A percentile compares a stretch with the other conserved stretches of the same genome.
Evolutionary conservation across 441 rosid species (phyloP).

Genomic region (Arabidopsis hybrid): DNA sequence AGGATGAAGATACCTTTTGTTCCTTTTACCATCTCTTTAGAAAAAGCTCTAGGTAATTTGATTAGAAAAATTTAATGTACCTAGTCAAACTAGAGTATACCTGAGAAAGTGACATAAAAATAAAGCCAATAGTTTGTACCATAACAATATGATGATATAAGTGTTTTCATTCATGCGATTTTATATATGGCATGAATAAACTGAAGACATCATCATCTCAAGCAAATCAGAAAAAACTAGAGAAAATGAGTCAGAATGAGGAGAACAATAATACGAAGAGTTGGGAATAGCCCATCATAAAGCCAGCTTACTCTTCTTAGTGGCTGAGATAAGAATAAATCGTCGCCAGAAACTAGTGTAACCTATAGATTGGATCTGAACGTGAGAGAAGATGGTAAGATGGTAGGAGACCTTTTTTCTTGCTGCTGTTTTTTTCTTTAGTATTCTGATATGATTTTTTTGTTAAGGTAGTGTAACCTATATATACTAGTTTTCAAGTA

Average conservation of each 20-base stretch:
- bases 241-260: conserved; percentile 15
- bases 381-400: too few species aligned
- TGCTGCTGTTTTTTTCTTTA: too few species aligned
- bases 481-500: too few species aligned
- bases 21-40: neutral
- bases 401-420: too few species aligned
- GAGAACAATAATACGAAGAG: neutral
- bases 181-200: conserved; percentile 4
- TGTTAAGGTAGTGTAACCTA: too few species aligned
- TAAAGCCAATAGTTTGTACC: neutral
- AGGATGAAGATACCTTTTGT: conserved; percentile 24
- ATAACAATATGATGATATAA: neutral
- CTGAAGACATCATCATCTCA: neutral
- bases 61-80: too few species aligned
- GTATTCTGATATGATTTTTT: too few species aligned
- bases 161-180: conserved; percentile 1
- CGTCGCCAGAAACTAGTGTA: too few species aligned
- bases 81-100: too few species aligned
- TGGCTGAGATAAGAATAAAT: too few species aligned
- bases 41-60: too few species aligned
- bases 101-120: neutral
- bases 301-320: neutral
- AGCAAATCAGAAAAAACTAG: conserved; percentile 8
- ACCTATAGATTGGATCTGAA: too few species aligned
- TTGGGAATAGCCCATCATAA: neutral